These are phyloP conservation scores for Candida silvicultrix DNA, from an alignment of 805 yeast genomes.

Conservation along the genomic window DNA sequence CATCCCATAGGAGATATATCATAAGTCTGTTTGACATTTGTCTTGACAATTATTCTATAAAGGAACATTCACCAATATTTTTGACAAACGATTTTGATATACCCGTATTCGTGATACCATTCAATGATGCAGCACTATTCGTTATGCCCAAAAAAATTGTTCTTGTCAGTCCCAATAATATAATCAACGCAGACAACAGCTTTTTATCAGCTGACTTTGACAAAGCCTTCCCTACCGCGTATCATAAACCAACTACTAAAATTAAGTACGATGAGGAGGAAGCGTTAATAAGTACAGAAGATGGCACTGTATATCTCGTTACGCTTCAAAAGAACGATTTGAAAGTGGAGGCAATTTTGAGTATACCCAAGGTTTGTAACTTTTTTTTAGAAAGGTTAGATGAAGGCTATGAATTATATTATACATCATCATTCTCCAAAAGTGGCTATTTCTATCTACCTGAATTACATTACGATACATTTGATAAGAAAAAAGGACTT, in stretches of 20 bases:
- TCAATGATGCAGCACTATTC: slow-evolving; percentile 33
- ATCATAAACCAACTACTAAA: slow-evolving; percentile 22
- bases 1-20: slow-evolving; percentile 30
- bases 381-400: slow-evolving; percentile 14
- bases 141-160: slow-evolving; percentile 29
- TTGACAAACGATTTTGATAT: slow-evolving; percentile 32
- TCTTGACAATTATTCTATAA: slow-evolving; percentile 26
- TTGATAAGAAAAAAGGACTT: slow-evolving; percentile 5
- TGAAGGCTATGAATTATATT: slow-evolving; percentile 19
- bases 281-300: slow-evolving; percentile 19
- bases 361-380: slow-evolving; percentile 29
- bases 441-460: slow-evolving; percentile 30
- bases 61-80: slow-evolving; percentile 32
- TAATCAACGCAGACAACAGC: slow-evolving; percentile 39
- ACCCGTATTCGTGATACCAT: slow-evolving; percentile 38
- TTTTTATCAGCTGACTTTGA: slow-evolving; percentile 21
- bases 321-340: slow-evolving; percentile 17
- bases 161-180: slow-evolving; percentile 35
- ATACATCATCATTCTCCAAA: slow-evolving; percentile 35
- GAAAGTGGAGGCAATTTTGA: slow-evolving; percentile 25
- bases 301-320: slow-evolving; percentile 18
- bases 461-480: slow-evolving; percentile 15
- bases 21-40: slow-evolving; percentile 37
- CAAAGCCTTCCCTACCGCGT: slow-evolving; percentile 35
- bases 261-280: slow-evolving; percentile 15